Evolutionary conservation across 176 grass and related monocot species (phyloP), one percentile per base, ranked within the genome.

Genomic region (Phragmites australis): DNA sequence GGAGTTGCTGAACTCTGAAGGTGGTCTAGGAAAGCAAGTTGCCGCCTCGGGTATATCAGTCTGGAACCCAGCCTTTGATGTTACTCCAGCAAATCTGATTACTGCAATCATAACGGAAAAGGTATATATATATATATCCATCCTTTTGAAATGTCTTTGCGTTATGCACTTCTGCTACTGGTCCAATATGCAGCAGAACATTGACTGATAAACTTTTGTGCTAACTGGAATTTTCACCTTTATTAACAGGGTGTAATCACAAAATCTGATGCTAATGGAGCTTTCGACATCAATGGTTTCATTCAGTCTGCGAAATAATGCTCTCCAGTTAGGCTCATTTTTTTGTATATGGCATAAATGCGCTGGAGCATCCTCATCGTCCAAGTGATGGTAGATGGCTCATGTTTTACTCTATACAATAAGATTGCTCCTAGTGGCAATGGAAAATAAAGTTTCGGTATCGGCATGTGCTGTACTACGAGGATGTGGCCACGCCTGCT

Each of bases 1-100:
- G 23, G 95, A 94, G 75, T 85, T 98, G 73, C 54, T 98, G 57
- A 88, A 91, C 86, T 93, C 92, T 60, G 92, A 98, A 74, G 95
- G 95, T 81, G 95, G 92, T 76, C 74, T 88, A 18, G 92, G 95
- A 71, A 98, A 98, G 76, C 95, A 98, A 83, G 90, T 98, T 2
- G 92, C 95, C 1, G 92, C 92, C 8, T 80, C 87, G 12, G 92
- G 92, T 47, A 94, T 98, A 78, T 69, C 77, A 51, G 92, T 98
- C 57, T 98, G 92, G 95, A 98, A 98, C 59, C 95, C 95, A 4
- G 95, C 95, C 64, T 98, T 98, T 13, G 95, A 94, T 74, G 88
- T 98, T 69, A 97, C 95, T 65, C 92, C 90, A 14, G 88, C 95
- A 62, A 89, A 79, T 82, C 67, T 98, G 62, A 94, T 98, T 55